Percentiles rank a stretch among this genome's conserved stretches.
Conservation (phyloP, 768 basidiomycete species). For the Hydnum rufescens region DNA sequence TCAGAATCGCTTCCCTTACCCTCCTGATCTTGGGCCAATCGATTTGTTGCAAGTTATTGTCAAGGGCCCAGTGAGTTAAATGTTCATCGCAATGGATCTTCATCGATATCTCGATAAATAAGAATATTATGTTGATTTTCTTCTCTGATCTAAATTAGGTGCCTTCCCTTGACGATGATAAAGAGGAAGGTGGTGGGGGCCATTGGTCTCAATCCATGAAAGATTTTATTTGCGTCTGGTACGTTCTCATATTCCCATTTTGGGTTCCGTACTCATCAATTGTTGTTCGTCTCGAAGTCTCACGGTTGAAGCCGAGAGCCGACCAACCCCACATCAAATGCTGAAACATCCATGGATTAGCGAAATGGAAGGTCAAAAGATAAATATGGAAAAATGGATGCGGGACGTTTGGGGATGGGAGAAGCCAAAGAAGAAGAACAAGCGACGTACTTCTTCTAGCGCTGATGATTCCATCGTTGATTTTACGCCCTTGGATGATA, state of each 20-base stretch:
- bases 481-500: too few relatives aligned
- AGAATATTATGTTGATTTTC: slow-evolving; percentile 4
- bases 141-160: slow-evolving; percentile 30
- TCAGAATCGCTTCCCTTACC: slow-evolving; percentile 88
- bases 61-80: slow-evolving; percentile 3
- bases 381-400: slow-evolving; percentile 81
- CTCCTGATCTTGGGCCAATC: slow-evolving; percentile 74
- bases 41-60: slow-evolving; percentile 50
- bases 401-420: slow-evolving; percentile 55
- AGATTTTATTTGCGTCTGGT: slow-evolving; percentile 77
- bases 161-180: slow-evolving; percentile 64
- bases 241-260: slow-evolving; percentile 18
- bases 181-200: slow-evolving; percentile 21
- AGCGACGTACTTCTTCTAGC: too few relatives aligned
- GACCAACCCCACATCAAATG: slow-evolving; percentile 72
- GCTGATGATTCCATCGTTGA: too few relatives aligned
- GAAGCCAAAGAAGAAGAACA: not conserved
- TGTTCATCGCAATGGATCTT: not conserved
- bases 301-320: slow-evolving; percentile 41
- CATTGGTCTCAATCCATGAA: slow-evolving; percentile 73
- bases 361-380: slow-evolving; percentile 55
- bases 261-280: not conserved
- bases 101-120: not conserved
- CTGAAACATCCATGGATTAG: slow-evolving; percentile 69
- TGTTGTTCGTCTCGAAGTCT: slow-evolving; percentile 27